Conservation (phyloP, 176 grass and related monocot species). For the Raddia distichophylla region DNA sequence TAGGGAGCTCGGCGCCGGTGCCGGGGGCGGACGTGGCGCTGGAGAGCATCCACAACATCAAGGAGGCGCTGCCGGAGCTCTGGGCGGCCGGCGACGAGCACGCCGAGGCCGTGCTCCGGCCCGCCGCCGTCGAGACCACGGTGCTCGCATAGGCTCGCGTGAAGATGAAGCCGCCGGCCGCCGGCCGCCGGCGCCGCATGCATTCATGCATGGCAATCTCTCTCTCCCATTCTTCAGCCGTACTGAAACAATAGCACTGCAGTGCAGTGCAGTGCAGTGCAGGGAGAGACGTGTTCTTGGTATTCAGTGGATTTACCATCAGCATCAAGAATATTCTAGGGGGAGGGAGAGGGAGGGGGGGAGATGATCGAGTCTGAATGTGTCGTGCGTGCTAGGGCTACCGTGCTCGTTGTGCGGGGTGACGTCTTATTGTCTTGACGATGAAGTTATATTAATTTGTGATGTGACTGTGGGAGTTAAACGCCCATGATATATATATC, state of each 20-base stretch:
- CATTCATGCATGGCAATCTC: background rate
- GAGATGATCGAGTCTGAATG: background rate
- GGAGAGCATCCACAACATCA: slow-evolving; percentile 96
- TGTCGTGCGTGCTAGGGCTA: background rate
- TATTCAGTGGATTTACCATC: background rate
- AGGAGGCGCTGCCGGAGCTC: slow-evolving; percentile 86
- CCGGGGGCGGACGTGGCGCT: slow-evolving; percentile 80
- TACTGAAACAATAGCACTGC: background rate
- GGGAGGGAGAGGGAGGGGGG: background rate
- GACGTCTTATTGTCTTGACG: no score
- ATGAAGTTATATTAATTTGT: no score
- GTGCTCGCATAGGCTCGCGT: slow-evolving; percentile 76
- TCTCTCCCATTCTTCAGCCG: background rate
- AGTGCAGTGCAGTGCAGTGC: no score
- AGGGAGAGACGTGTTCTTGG: background rate
- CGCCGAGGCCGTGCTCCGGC: slow-evolving; percentile 52
- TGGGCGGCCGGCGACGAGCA: slow-evolving; percentile 67
- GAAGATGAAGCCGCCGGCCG: background rate
- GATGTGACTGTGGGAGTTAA: no score
- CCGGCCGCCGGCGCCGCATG: background rate
- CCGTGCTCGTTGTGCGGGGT: no score
- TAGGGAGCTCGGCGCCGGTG: slow-evolving; percentile 74
- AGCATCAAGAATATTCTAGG: background rate
- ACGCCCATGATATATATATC: no score
- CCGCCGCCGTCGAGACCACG: slow-evolving; percentile 63